Conservation (phyloP, 257 asterid species). For the Fraxinus americana region DNA sequence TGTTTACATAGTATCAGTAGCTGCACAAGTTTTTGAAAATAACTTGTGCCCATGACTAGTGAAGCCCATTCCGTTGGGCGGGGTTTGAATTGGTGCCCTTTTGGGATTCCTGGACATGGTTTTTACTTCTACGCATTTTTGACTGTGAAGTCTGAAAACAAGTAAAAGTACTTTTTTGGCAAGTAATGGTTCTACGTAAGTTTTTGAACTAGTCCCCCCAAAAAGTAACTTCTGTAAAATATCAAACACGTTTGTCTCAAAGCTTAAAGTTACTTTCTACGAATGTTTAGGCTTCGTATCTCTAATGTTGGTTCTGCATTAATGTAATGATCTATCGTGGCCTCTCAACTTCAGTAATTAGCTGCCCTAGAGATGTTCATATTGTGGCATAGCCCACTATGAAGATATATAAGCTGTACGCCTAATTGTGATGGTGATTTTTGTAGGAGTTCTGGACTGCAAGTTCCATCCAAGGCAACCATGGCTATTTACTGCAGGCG, state of each 20-base stretch:
- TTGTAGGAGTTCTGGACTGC: constrained; percentile 89
- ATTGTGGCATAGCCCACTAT: not conserved
- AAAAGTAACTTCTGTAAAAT: not conserved
- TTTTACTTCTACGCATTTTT: not conserved
- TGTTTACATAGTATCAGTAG: not conserved
- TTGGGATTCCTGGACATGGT: not conserved
- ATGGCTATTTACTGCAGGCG: constrained; percentile 92
- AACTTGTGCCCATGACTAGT: not conserved
- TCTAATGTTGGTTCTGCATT: not conserved
- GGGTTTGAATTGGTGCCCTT: not conserved
- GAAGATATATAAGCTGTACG: constrained; percentile 5
- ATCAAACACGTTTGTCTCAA: not conserved
- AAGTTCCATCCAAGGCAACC: constrained; percentile 98
- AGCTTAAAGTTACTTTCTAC: not conserved
- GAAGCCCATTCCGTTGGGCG: not conserved
- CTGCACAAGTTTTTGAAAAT: not conserved
- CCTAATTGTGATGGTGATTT: constrained; percentile 7
- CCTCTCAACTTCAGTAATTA: not conserved
- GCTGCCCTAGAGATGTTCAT: not conserved
- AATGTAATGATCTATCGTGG: not conserved
- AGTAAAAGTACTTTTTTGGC: not conserved
- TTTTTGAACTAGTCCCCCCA: not conserved
- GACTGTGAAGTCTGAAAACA: not conserved
- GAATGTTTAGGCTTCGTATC: not conserved
- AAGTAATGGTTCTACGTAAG: not conserved